phyloP scores from a whole-genome alignment of 768 basidiomycete species.

The Lactarius pseudohatsudake region DNA sequence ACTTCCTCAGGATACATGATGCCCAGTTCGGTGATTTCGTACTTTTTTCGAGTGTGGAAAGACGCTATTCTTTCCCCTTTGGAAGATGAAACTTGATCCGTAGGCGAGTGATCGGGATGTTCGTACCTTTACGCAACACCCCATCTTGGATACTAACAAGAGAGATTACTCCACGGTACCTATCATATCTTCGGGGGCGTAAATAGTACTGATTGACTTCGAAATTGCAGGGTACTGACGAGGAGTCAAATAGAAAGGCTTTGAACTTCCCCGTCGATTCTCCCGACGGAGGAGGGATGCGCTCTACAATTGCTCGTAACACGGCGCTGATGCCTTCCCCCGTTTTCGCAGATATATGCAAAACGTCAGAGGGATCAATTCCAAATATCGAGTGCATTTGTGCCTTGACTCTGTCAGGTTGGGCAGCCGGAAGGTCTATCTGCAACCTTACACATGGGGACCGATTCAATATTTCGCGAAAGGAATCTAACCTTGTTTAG shows the following conservation, averaged over 20 bases:
- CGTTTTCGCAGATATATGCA: conserved; percentile 90
- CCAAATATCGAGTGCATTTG: conserved; percentile 86
- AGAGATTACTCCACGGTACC: conserved; percentile 94
- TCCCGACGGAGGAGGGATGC: conserved; percentile 79
- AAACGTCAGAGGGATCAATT: conserved; percentile 67
- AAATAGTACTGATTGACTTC: conserved; percentile 22
- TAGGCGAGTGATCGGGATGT: conserved; percentile 6
- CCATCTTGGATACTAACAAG: conserved; percentile 82
- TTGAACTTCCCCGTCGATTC: conserved; percentile 56
- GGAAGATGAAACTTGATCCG: conserved; percentile 2
- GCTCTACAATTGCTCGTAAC: conserved; percentile 75
- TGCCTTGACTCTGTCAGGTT: conserved; percentile 73
- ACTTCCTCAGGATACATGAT: conserved; percentile 88
- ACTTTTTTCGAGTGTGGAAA: conserved; percentile 80
- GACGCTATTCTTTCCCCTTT: conserved; percentile 89
- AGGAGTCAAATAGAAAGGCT: conserved; percentile 91
- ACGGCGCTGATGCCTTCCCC: conserved; percentile 80
- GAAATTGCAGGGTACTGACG: conserved; percentile 49
- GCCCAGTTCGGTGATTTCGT: conserved; percentile 86
- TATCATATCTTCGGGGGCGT: conserved; percentile 68
- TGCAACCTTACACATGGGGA: conserved; percentile 34
- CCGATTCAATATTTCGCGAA: not conserved
- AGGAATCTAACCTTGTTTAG: conserved; percentile 73
- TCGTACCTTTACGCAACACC: conserved; percentile 71
- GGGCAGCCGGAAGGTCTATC: conserved; percentile 92